These are phyloP conservation scores for Neoarthrinium moseri DNA, from an alignment of 2,329 filamentous ascomycete species.

Conservation along the genomic window DNA sequence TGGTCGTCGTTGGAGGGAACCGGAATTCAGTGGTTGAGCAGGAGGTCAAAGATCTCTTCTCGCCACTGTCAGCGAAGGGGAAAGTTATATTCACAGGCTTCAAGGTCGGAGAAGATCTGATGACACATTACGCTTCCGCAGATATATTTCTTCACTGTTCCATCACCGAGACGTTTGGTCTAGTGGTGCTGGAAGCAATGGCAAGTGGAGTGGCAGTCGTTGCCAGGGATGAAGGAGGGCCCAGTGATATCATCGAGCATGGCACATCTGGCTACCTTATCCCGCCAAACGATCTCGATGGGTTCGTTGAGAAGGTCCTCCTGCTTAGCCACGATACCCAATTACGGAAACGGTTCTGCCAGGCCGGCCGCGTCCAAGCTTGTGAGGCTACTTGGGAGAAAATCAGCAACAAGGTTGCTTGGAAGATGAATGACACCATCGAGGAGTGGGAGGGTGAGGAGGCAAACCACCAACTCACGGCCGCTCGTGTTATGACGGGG, in stretches of 20 bases:
- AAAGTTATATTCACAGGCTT: conserved; percentile 68
- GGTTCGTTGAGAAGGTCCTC: conserved; percentile 54
- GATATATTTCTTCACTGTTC: conserved; percentile 73
- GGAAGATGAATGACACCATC: conserved; percentile 58
- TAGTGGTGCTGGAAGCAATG: conserved; percentile 71
- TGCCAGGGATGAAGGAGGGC: conserved; percentile 67
- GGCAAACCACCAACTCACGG: conserved; percentile 24
- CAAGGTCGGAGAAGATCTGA: conserved; percentile 57
- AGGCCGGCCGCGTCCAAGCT: conserved; percentile 52
- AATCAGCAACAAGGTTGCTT: conserved; percentile 69
- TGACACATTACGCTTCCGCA: conserved; percentile 65
- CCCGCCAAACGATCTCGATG: conserved; percentile 55
- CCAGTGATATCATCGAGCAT: conserved; percentile 64
- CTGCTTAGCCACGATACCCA: conserved; percentile 44
- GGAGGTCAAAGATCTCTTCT: conserved; percentile 61
- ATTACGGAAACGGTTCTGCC: conserved; percentile 44
- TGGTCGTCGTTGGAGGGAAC: conserved; percentile 69
- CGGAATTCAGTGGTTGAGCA: conserved; percentile 61
- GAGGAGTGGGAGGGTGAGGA: conserved; percentile 39
- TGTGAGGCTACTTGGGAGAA: conserved; percentile 68
- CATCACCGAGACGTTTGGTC: conserved; percentile 69
- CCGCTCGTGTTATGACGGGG: conserved; percentile 1
- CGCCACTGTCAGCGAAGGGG: conserved; percentile 41
- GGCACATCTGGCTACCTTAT: conserved; percentile 61
- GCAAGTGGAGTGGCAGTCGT: conserved; percentile 68